Evolutionary conservation across 495 filamentous ascomycete genomes (phyloP).

Genomic region (Talaromyces wortmannii): DNA sequence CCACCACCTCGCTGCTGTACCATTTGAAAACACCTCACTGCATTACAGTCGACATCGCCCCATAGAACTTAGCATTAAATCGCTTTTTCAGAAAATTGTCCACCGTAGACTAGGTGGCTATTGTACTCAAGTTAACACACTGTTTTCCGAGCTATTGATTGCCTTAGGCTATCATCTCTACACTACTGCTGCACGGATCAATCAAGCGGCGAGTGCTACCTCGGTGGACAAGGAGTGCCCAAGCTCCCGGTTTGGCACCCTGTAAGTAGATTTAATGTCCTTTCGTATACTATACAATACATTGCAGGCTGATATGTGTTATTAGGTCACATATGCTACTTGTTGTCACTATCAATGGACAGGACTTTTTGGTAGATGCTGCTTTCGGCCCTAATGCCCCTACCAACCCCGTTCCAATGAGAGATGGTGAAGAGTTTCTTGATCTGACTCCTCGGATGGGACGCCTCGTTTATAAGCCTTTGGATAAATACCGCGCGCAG

Average conservation of each 20-base stretch:
- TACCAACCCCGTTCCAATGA: background rate
- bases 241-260: background rate
- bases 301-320: background rate
- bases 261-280: background rate
- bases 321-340: background rate
- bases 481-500: background rate
- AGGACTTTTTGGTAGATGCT: background rate
- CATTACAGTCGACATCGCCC: background rate
- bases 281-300: background rate
- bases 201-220: background rate
- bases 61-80: background rate
- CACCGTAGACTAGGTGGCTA: background rate
- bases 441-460: background rate
- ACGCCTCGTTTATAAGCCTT: background rate
- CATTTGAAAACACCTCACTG: background rate
- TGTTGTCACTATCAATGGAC: background rate
- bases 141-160: background rate
- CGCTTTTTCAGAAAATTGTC: background rate
- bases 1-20: background rate
- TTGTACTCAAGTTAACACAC: background rate
- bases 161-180: background rate
- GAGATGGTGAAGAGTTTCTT: background rate
- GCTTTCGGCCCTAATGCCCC: background rate
- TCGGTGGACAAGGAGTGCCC: background rate
- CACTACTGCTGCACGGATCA: background rate